Conservation (phyloP, 169 alveolate species). For the Cryptosporidium xiaoi region DNA sequence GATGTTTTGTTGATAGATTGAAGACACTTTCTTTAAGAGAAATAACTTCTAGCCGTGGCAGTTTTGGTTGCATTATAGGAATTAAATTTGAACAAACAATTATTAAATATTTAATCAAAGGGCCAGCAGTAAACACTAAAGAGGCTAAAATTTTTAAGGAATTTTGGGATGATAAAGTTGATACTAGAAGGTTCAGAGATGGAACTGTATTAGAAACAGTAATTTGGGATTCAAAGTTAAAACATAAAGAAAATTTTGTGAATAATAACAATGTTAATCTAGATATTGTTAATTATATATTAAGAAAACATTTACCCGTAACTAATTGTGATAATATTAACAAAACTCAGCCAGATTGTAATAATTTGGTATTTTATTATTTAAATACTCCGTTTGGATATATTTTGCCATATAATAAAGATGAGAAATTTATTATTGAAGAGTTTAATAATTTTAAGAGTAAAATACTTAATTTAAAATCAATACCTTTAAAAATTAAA, state of each 20-base stretch:
- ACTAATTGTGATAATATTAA: neutral
- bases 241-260: neutral
- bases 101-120: conserved; percentile 37
- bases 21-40: conserved; percentile 14
- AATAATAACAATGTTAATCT: neutral
- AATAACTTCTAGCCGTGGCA: conserved; percentile 8
- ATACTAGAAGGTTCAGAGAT: conserved; percentile 61
- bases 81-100: conserved; percentile 6
- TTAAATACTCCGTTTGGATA: conserved; percentile 29
- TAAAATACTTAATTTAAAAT: conserved; percentile 16
- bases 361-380: neutral
- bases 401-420: neutral
- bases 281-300: conserved; percentile 12
- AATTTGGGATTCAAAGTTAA: conserved; percentile 25
- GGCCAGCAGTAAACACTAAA: conserved; percentile 30
- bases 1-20: conserved; percentile 39
- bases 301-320: conserved; percentile 32
- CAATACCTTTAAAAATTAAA: conserved; percentile 61
- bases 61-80: conserved; percentile 59
- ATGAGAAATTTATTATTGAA: conserved; percentile 21
- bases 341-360: neutral
- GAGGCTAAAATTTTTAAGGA: conserved; percentile 57
- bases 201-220: conserved; percentile 61
- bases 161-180: conserved; percentile 63
- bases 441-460: conserved; percentile 36